phyloP scores from a whole-genome alignment of 352 stramenopile genomes.

The Thalassiosira hispida region DNA sequence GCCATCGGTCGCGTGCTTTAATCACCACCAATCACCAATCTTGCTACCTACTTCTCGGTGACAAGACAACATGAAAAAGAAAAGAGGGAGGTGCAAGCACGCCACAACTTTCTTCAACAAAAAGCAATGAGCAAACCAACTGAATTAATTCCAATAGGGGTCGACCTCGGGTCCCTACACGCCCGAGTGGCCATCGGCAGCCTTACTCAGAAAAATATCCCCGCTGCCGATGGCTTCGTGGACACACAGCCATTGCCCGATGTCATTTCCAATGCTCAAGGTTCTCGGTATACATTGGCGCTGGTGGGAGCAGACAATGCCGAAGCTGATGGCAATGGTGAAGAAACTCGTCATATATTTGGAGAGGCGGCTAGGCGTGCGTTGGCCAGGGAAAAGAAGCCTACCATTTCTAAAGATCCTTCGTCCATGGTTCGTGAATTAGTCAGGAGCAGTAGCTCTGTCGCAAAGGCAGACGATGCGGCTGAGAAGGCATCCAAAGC shows the following conservation, averaged over 20 bases:
- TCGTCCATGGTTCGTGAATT: conserved; percentile 54
- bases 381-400: conserved; percentile 49
- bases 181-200: conserved; percentile 54
- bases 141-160: conserved; percentile 60
- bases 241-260: conserved; percentile 40
- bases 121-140: conserved; percentile 38
- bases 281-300: conserved; percentile 54
- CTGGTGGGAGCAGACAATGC: conserved; percentile 46
- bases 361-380: conserved; percentile 49
- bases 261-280: conserved; percentile 59
- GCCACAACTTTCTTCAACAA: too few species aligned
- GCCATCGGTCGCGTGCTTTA: too few species aligned
- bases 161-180: conserved; percentile 58
- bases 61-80: too few species aligned
- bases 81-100: too few species aligned
- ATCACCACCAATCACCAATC: too few species aligned
- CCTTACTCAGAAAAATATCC: conserved; percentile 32
- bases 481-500: conserved; percentile 29
- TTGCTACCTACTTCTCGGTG: too few species aligned
- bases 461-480: conserved; percentile 5
- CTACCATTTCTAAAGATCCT: conserved; percentile 47
- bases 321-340: conserved; percentile 14
- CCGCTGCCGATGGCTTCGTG: conserved; percentile 16
- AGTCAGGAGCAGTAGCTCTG: conserved; percentile 31
- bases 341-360: conserved; percentile 51